Evolutionary conservation across 2,329 filamentous ascomycete species (phyloP), one percentile per base, ranked within the genome.

Genomic region (Penicillium sp.): DNA sequence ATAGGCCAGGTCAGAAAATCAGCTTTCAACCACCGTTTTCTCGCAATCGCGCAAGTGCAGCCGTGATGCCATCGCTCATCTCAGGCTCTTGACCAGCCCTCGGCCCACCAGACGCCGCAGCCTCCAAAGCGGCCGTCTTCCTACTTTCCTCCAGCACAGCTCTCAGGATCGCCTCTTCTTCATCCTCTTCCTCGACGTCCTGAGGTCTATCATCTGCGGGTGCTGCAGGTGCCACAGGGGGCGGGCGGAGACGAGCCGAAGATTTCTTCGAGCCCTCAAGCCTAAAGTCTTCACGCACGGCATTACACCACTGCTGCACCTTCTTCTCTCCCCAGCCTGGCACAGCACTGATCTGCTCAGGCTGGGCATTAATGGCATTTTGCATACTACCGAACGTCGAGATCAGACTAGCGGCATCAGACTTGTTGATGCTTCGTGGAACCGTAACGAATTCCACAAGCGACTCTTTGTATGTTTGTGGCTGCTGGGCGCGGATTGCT

Each of bases 321-420:
- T 99, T 99, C 77, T 91, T 92, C 74, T 95, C 91, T 32, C 94
- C 94, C 92, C 92, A 99, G 1, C 94, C 94, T 29, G 87, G 84
- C n/a, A 99, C 86, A 58, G 90, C 78, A 13, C 86, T 85, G 34
- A 99, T 83, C 72, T 96, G 90, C 70, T 97, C 94, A 0, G 90
- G 85, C 43, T 89, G 84, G 1, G 92, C 93, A 71, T 97, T 97
- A 55, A 97, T 81, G 0, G 93, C 93, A 36, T 89, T 90, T 63
- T 87, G 86, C 54, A 99, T 76, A 62, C 90, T 96, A 22, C 94
- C 94, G 77, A 97, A 99, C 47, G 91, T 92, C 62, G 90, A 90
- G 34, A 97, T 92, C 47, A 99, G 77, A 27, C 90, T 89, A 9
- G 97, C 86, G 0, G 94, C 92, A 75, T 99, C 94, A 1, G 92